These are phyloP conservation scores for Trichoderma virens DNA, from an alignment of 495 filamentous ascomycete genomes.

Conservation along the genomic window DNA sequence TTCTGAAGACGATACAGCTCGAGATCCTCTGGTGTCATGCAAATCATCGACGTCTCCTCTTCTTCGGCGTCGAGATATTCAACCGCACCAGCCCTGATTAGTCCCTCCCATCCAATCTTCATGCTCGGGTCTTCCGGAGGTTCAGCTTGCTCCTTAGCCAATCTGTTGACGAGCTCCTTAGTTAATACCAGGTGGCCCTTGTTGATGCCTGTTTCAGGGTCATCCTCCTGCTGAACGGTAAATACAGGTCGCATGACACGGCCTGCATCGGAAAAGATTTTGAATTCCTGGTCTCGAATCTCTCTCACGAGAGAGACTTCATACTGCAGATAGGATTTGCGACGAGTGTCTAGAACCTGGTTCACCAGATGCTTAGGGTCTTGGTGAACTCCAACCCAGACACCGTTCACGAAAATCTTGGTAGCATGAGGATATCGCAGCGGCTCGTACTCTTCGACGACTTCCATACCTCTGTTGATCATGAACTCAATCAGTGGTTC, in stretches of 20 bases:
- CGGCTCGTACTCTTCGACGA: constrained; percentile 93
- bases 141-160: constrained; percentile 42
- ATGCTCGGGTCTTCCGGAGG: constrained; percentile 50
- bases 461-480: constrained; percentile 88
- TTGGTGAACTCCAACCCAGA: constrained; percentile 89
- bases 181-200: constrained; percentile 72
- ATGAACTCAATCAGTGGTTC: constrained; percentile 92
- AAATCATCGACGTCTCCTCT: constrained; percentile 97
- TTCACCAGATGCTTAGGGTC: constrained; percentile 73
- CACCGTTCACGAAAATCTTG: constrained; percentile 95
- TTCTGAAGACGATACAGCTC: constrained; percentile 52
- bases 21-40: constrained; percentile 95
- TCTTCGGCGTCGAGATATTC: constrained; percentile 98
- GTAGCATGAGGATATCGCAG: constrained; percentile 82
- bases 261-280: constrained; percentile 95
- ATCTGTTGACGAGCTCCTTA: constrained; percentile 69
- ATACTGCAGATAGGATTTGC: constrained; percentile 67
- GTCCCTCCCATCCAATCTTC: constrained; percentile 78
- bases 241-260: constrained; percentile 89
- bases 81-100: constrained; percentile 72
- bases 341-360: constrained; percentile 67
- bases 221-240: constrained; percentile 64
- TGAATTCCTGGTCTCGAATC: constrained; percentile 94
- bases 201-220: constrained; percentile 59
- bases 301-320: constrained; percentile 92